A percentile compares a stretch with the other conserved stretches of the same genome.
These are phyloP conservation scores for Sisymbrium altissimum DNA, from an alignment of 345 rosid species.

Conservation along the genomic window DNA sequence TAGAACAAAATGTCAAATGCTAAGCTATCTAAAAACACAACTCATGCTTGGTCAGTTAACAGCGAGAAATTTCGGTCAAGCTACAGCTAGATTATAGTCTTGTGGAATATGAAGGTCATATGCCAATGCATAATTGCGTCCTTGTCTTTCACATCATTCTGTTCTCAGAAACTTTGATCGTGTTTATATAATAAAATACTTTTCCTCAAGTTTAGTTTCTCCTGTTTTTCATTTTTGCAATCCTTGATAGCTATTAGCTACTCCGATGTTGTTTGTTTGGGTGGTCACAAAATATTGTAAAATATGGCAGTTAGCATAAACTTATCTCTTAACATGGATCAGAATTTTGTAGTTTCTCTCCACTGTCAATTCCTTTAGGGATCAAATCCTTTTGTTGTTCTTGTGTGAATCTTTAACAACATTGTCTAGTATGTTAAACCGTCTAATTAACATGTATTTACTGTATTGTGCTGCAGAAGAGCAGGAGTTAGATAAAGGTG, in stretches of 20 bases:
- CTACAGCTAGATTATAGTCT: neutral
- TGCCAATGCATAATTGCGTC: neutral
- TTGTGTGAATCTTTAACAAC: neutral
- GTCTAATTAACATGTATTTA: neutral
- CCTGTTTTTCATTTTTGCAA: neutral
- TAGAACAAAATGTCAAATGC: neutral
- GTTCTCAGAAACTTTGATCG: neutral
- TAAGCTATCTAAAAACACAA: neutral
- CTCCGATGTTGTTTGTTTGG: neutral
- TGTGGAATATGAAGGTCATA: neutral
- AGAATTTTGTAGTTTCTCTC: neutral
- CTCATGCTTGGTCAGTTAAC: neutral
- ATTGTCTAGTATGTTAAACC: neutral
- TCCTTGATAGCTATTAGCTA: conserved; percentile 1
- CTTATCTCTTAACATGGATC: neutral
- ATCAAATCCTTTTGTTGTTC: conserved; percentile 3
- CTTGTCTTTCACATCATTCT: neutral
- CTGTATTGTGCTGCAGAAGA: conserved; percentile 16
- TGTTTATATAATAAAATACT: neutral
- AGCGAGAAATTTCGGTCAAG: neutral
- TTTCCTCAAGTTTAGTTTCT: neutral
- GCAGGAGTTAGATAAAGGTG: conserved; percentile 10
- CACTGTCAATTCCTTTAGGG: neutral
- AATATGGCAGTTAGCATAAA: neutral
- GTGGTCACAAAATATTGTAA: neutral